Evolutionary conservation across 306 rosid species (phyloP).

Genomic region (Macrotyloma uniflorum): DNA sequence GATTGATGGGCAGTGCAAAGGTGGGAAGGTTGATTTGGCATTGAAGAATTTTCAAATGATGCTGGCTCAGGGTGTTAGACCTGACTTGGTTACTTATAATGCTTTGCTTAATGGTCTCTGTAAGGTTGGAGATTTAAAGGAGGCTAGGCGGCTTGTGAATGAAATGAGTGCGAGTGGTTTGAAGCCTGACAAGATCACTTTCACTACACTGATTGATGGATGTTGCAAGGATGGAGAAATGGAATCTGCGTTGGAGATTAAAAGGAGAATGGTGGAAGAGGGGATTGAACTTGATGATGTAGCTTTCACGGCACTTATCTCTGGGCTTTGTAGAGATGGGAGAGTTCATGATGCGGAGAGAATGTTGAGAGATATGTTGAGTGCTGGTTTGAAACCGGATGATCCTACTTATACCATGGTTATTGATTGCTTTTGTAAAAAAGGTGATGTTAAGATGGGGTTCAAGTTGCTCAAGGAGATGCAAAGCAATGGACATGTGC

Average conservation of each 20-base stretch:
- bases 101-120: slow-evolving; percentile 83
- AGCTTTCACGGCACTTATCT: slow-evolving; percentile 75
- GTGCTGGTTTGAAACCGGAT: slow-evolving; percentile 71
- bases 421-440: slow-evolving; percentile 80
- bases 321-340: slow-evolving; percentile 78
- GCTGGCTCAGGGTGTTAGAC: slow-evolving; percentile 61
- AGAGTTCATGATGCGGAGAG: slow-evolving; percentile 63
- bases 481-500: slow-evolving; percentile 64
- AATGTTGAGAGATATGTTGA: slow-evolving; percentile 70
- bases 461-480: slow-evolving; percentile 78
- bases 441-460: slow-evolving; percentile 71
- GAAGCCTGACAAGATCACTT: slow-evolving; percentile 80
- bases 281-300: slow-evolving; percentile 68
- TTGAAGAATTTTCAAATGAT: slow-evolving; percentile 64
- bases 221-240: slow-evolving; percentile 81
- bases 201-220: slow-evolving; percentile 82
- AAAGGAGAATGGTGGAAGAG: slow-evolving; percentile 58
- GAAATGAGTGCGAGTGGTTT: slow-evolving; percentile 62
- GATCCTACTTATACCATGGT: slow-evolving; percentile 76
- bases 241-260: slow-evolving; percentile 66
- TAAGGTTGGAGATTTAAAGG: slow-evolving; percentile 67
- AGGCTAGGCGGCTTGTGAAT: slow-evolving; percentile 62
- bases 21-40: slow-evolving; percentile 63
- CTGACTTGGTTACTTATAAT: slow-evolving; percentile 76
- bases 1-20: slow-evolving; percentile 79